Base-by-base conservation (phyloP, 176 grass and related monocot species). In the Avena atlantica region DNA sequence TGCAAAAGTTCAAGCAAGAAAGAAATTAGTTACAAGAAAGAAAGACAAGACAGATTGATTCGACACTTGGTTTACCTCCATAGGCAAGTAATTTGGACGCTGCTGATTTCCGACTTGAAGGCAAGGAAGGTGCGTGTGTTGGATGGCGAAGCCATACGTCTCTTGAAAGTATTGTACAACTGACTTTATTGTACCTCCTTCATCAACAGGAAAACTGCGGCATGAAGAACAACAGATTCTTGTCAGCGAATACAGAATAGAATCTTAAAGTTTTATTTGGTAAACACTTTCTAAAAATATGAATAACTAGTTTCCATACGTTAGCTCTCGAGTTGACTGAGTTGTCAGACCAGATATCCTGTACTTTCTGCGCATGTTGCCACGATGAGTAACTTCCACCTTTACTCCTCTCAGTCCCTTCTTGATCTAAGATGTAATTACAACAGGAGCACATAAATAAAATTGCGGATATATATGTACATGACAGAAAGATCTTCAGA, bases 131-230 rank as follows among this genome's bases (percentile, higher is more conserved):
- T 94, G 86, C 10, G 92, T 96, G 83, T 98, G 96, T 24, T 98
- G 87, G 75, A 98, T 93, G 25, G 86, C 83, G 76, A 96, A 98
- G 37, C 90, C 93, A 70, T 98, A 96, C 55, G 92, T 98, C 85
- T 98, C 96, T 83, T 92, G 93, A 92, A 98, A 98, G 81, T 98
- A 96, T 56, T 98, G 92, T 55, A 98, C 87, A 64, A 98, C 96
- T 6, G 90, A 98, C 69, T 98, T 98, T 74, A 98, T 27, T 40
- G 90, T 89, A 17, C 93, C 93, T 16, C 88, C 91, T 81, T 98
- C 86, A 65, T 98, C 96, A 62, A 98, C 87, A 55, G 93, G 90
- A 73, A 98, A 98, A 80, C 96, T 98, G 88, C 15, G 53, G 31
- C 17, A 91, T 12, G 16, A 77, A 84, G 40, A 83, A 75, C 7